Evolutionary conservation across 2,329 filamentous ascomycete species (phyloP).

Genomic region (Alternaria sp.): DNA sequence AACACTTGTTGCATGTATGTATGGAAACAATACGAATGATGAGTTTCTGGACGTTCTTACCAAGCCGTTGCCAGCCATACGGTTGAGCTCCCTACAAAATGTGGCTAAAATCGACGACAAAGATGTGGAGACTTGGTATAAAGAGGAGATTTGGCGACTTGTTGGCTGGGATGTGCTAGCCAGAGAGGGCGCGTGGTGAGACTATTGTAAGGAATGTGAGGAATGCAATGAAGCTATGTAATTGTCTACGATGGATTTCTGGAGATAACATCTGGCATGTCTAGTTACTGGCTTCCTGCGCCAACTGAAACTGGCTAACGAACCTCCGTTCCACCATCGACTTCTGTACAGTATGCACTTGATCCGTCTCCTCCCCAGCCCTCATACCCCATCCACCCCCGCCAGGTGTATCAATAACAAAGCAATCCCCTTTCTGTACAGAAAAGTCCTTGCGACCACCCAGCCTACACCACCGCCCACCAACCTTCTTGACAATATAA

Average conservation of each 20-base stretch:
- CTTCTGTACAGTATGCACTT: neutral
- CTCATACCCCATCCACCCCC: conserved; percentile 19
- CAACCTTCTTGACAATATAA: conserved; percentile 27
- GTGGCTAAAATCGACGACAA: conserved; percentile 49
- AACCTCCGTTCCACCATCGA: conserved; percentile 13
- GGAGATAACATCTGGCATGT: neutral
- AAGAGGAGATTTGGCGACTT: conserved; percentile 62
- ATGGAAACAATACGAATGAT: conserved; percentile 47
- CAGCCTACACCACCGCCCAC: conserved; percentile 13
- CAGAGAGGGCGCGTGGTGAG: conserved; percentile 25
- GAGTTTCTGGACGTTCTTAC: conserved; percentile 52
- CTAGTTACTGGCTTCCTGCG: conserved; percentile 23
- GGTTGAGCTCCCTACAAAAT: conserved; percentile 28
- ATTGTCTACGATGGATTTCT: neutral
- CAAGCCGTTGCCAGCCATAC: conserved; percentile 43
- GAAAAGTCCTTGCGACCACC: conserved; percentile 16
- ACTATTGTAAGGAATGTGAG: neutral
- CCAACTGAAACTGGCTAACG: conserved; percentile 23
- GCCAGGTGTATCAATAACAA: conserved; percentile 23
- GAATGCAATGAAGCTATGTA: too few relatives aligned
- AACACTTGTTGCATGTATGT: conserved; percentile 54
- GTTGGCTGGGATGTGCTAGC: conserved; percentile 63
- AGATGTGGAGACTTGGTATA: conserved; percentile 60
- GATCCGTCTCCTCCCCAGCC: neutral
- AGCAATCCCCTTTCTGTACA: conserved; percentile 17